Base-by-base conservation (phyloP, 371 early-diverging fungal species). In the Syncephalastrum racemosum region DNA sequence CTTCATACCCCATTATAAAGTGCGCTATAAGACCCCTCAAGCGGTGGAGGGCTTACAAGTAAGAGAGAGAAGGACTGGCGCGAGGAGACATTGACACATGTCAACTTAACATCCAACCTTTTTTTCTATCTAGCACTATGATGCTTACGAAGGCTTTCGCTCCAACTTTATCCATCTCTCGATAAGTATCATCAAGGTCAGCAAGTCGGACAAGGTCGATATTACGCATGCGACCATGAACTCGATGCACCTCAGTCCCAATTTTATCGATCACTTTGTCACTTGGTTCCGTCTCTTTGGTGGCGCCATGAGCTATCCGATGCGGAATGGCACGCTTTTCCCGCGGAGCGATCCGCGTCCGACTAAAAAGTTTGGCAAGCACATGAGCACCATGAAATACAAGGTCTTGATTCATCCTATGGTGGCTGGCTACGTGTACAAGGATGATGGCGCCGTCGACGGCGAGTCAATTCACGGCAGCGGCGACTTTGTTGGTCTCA, bases 121-220 rank as follows among this genome's bases (percentile, higher is more conserved):
- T 7, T 4, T 5, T 4, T 31, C 10, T 12, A 31, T 47, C 22
- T 58, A 75, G 83, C 46, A 58, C 10, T 70, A 81, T 42, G 89
- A 89, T 70, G 77, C 88, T 1, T 88, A 75, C 57, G 60, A 55
- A n/a, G 89, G 89, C 2, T 91, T 88, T 56, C 72, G 90, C 16
- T 84, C 88, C 2, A 64, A 76, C 18, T 75, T 68, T 56, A 79
- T 90, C 14, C 82, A 88, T 64, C 51, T 90, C 0, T 77, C 78
- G 3, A 63, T 89, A 39, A 80, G 82, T 46, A 77, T 81, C 18
- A 54, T 68, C 23, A 73, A 73, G 36, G 50, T 66, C 31, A 58
- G 54, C 16, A 50, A 55, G n/a, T 16, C 54, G 7, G 54, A 66
- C 8, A 60, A 66, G 39, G 54, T 53, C 15, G 53, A 66, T 27